These are phyloP conservation scores for Salix arbutifolia DNA, from an alignment of 345 rosid species.

Conservation along the genomic window DNA sequence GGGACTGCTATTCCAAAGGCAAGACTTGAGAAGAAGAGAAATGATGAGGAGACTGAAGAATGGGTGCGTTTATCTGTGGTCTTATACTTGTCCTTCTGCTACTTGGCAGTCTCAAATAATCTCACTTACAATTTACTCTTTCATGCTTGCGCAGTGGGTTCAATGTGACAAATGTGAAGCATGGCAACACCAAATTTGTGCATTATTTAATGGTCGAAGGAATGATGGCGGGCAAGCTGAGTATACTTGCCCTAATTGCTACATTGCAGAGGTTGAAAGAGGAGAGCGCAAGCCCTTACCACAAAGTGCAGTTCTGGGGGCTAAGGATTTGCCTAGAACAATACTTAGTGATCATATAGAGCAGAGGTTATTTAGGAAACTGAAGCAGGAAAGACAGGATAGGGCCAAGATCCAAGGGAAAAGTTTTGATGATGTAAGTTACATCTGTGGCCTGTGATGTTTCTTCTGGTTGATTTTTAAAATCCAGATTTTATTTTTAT, in stretches of 20 bases:
- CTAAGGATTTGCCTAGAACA: constrained; percentile 91
- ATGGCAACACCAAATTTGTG: constrained; percentile 99
- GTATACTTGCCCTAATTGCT: constrained; percentile 98
- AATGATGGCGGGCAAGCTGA: constrained; percentile 99
- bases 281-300: constrained; percentile 92
- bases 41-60: constrained; percentile 99
- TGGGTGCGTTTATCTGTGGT: constrained; percentile 50
- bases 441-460: background rate
- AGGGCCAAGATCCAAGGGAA: constrained; percentile 79
- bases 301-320: constrained; percentile 97
- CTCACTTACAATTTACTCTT: constrained; percentile 16
- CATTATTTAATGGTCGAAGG: constrained; percentile 93
- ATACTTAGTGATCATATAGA: constrained; percentile 96
- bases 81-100: constrained; percentile 5
- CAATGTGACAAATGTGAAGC: constrained; percentile 99
- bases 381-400: constrained; percentile 74
- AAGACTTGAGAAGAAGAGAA: constrained; percentile 94
- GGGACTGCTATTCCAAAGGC: constrained; percentile 61
- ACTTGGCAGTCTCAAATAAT: constrained; percentile 10
- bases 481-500: background rate
- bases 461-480: constrained; percentile 2
- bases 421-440: constrained; percentile 81
- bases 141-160: constrained; percentile 75
- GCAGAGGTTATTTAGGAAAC: constrained; percentile 63
- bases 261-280: constrained; percentile 74